phyloP scores from a whole-genome alignment of 1,284 basidiomycete genomes.

The Sphagnurus paluster region DNA sequence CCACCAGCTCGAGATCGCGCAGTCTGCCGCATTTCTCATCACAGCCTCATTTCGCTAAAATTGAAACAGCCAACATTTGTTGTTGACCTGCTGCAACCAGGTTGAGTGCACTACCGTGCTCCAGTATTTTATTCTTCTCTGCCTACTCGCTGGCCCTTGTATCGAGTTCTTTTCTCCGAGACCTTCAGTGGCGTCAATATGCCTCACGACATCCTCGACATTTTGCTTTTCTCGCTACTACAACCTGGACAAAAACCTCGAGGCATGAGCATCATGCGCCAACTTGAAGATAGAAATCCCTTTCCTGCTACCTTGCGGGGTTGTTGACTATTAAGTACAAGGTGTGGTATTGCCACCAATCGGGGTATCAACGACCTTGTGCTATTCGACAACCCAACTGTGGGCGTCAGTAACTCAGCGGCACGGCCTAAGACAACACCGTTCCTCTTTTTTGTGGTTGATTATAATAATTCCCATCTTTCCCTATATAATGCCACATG shows the following conservation, averaged over 20 bases:
- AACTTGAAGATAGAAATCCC: not conserved
- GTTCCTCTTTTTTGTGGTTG: not conserved
- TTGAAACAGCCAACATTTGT: not conserved
- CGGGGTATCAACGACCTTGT: not conserved
- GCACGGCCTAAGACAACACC: not conserved
- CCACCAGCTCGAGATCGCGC: not conserved
- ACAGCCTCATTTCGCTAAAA: not conserved
- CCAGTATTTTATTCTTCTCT: not conserved
- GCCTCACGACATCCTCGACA: conserved; percentile 1
- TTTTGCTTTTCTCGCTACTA: not conserved
- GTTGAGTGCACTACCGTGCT: not conserved
- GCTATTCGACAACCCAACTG: not conserved
- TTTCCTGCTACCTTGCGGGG: not conserved
- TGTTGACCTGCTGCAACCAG: not conserved
- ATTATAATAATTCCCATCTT: not conserved
- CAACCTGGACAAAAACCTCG: not conserved
- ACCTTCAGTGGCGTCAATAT: not conserved
- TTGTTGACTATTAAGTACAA: not conserved
- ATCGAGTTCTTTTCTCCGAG: not conserved
- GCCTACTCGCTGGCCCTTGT: not conserved
- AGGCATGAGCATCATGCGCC: not conserved
- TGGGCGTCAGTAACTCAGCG: not conserved
- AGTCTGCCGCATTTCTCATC: not conserved
- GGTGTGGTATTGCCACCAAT: not conserved
- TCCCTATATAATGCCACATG: conserved; percentile 1